These are phyloP conservation scores for Cutaneotrichosporon spelunceum DNA, from an alignment of 1,284 basidiomycete species.

Conservation along the genomic window DNA sequence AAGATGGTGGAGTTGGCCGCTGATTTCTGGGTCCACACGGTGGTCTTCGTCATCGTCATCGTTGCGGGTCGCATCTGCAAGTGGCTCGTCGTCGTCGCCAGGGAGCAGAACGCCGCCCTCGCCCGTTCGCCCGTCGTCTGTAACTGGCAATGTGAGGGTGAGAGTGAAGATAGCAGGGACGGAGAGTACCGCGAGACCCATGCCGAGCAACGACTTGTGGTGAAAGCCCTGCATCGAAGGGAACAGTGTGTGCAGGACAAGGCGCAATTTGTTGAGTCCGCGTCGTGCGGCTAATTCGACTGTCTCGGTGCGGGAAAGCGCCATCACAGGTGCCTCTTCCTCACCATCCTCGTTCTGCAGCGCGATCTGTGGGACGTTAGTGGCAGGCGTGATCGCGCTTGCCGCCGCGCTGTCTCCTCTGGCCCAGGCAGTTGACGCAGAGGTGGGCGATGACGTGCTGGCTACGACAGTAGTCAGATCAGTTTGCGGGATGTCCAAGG, in stretches of 20 bases:
- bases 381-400: background rate
- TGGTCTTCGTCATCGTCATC: constrained; percentile 28
- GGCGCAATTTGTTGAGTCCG: background rate
- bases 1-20: constrained; percentile 45
- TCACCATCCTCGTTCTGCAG: background rate
- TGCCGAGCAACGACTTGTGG: constrained; percentile 68
- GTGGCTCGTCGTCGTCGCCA: constrained; percentile 35
- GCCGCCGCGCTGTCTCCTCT: background rate
- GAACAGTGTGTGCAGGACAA: constrained; percentile 58
- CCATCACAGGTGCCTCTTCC: background rate
- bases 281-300: background rate
- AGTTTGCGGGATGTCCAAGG: background rate
- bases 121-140: constrained; percentile 54
- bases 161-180: constrained; percentile 80
- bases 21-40: constrained; percentile 26
- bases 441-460: background rate
- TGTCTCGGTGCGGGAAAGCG: constrained; percentile 4
- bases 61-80: constrained; percentile 35
- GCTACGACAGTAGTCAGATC: background rate
- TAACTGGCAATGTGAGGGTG: constrained; percentile 87
- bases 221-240: constrained; percentile 77
- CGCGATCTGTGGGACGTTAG: background rate
- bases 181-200: constrained; percentile 73
- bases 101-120: constrained; percentile 40
- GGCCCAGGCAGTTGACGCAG: background rate